Evolutionary conservation across 2,329 filamentous ascomycete species (phyloP).

Genomic region (Exophiala sp.): DNA sequence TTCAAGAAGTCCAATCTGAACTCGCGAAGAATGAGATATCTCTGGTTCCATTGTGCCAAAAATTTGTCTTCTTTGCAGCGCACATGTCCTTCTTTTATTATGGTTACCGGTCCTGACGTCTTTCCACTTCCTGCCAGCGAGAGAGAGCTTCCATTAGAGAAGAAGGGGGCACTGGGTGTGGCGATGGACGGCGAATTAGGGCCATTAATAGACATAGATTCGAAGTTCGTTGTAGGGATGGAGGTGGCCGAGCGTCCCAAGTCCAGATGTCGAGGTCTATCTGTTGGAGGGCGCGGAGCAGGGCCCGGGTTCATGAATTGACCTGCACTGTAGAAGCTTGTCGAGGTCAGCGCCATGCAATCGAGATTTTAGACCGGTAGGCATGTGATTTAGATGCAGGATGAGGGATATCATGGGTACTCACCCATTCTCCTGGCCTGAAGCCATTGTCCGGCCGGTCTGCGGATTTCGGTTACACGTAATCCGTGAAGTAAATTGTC

Average conservation of each 20-base stretch:
- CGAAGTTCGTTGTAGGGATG: constrained; percentile 68
- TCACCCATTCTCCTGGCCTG: constrained; percentile 21
- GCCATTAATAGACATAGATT: constrained; percentile 65
- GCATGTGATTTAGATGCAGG: not conserved
- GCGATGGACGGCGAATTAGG: constrained; percentile 61
- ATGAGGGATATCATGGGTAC: not conserved
- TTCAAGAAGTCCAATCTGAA: constrained; percentile 94
- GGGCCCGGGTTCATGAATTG: constrained; percentile 97
- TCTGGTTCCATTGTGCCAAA: constrained; percentile 82
- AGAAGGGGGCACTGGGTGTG: constrained; percentile 59
- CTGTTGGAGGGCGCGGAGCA: constrained; percentile 81
- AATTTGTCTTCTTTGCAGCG: constrained; percentile 73
- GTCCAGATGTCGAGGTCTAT: constrained; percentile 70
- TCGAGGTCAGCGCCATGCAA: constrained; percentile 8
- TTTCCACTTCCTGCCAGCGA: constrained; percentile 59
- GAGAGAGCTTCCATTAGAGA: constrained; percentile 68
- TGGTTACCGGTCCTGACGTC: constrained; percentile 63
- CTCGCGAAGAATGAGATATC: constrained; percentile 87
- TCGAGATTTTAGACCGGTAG: not conserved
- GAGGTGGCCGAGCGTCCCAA: constrained; percentile 71
- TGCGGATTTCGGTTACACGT: constrained; percentile 12
- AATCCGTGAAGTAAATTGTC: constrained; percentile 1
- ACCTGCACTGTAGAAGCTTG: constrained; percentile 58
- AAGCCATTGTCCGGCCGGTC: constrained; percentile 16
- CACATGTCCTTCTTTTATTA: constrained; percentile 64